Percentiles rank a stretch among this genome's conserved stretches.
Conservation (phyloP, 2,329 filamentous ascomycete species). For the Exophiala phaeomuriformis region DNA sequence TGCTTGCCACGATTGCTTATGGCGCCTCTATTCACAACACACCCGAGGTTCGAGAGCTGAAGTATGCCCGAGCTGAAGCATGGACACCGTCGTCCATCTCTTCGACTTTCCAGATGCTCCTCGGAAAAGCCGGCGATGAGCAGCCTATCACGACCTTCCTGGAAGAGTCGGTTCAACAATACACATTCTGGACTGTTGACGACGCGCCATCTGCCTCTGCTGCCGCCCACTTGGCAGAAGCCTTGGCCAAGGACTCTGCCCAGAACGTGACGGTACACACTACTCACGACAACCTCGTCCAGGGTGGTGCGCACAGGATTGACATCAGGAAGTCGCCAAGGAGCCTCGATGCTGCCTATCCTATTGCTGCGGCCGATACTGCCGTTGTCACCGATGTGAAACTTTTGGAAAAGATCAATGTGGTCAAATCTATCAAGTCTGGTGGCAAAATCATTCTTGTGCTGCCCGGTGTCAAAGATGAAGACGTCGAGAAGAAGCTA, state of each 20-base stretch:
- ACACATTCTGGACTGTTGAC: constrained; percentile 89
- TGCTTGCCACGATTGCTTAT: constrained; percentile 77
- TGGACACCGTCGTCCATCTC: constrained; percentile 50
- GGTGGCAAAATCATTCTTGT: constrained; percentile 68
- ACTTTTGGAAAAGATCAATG: constrained; percentile 69
- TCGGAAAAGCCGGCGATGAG: constrained; percentile 37
- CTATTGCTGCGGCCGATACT: constrained; percentile 70
- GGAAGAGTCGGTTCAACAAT: constrained; percentile 64
- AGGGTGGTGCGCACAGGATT: constrained; percentile 72
- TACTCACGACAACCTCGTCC: constrained; percentile 55
- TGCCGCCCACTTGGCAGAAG: constrained; percentile 54
- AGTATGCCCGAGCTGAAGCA: constrained; percentile 69
- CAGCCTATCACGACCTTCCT: constrained; percentile 42
- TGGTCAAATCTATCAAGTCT: constrained; percentile 62
- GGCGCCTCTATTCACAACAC: constrained; percentile 57
- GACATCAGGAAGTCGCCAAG: constrained; percentile 79
- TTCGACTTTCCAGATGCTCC: constrained; percentile 41
- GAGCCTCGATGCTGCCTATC: constrained; percentile 76
- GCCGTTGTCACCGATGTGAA: constrained; percentile 71
- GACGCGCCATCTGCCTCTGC: constrained; percentile 60
- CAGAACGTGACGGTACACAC: constrained; percentile 55
- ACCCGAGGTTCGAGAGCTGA: constrained; percentile 70
- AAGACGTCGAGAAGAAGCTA: constrained; percentile 81
- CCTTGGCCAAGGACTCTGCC: constrained; percentile 53
- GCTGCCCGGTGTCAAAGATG: constrained; percentile 72